A percentile compares a stretch with the other conserved stretches of the same genome.
Conservation (phyloP, 805 yeast species). For the Spathaspora boniae region DNA sequence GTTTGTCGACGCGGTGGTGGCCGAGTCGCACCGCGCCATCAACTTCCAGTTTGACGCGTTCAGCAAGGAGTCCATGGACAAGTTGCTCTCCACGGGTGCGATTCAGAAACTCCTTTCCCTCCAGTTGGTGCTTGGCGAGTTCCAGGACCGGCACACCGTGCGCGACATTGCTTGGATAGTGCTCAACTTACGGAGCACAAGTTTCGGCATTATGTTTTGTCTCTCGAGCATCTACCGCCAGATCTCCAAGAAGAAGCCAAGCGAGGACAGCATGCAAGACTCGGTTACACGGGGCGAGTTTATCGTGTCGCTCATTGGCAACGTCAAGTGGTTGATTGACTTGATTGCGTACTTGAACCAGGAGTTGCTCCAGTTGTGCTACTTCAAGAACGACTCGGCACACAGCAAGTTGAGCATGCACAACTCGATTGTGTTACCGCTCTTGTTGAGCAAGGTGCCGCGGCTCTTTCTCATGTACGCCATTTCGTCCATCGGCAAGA, state of each 20-base stretch:
- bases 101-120: conserved; percentile 68
- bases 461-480: conserved; percentile 64
- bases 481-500: conserved; percentile 60
- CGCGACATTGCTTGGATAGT: conserved; percentile 59
- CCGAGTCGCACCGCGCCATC: conserved; percentile 73
- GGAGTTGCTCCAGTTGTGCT: conserved; percentile 54
- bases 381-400: conserved; percentile 16
- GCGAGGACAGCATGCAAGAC: conserved; percentile 50
- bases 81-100: conserved; percentile 71
- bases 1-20: conserved; percentile 43
- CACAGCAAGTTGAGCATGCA: conserved; percentile 20
- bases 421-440: conserved; percentile 50
- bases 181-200: conserved; percentile 64
- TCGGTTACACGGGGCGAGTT: conserved; percentile 60
- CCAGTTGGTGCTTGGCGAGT: conserved; percentile 62
- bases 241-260: conserved; percentile 55
- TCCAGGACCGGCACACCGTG: conserved; percentile 27
- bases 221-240: conserved; percentile 61
- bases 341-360: conserved; percentile 69
- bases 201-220: conserved; percentile 66
- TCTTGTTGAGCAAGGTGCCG: conserved; percentile 66
- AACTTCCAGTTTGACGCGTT: conserved; percentile 64
- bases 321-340: conserved; percentile 83
- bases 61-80: conserved; percentile 71
- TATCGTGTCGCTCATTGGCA: conserved; percentile 63